Evolutionary conservation across 306 rosid genomes (phyloP).

Genomic region (Malus sylvestris): DNA sequence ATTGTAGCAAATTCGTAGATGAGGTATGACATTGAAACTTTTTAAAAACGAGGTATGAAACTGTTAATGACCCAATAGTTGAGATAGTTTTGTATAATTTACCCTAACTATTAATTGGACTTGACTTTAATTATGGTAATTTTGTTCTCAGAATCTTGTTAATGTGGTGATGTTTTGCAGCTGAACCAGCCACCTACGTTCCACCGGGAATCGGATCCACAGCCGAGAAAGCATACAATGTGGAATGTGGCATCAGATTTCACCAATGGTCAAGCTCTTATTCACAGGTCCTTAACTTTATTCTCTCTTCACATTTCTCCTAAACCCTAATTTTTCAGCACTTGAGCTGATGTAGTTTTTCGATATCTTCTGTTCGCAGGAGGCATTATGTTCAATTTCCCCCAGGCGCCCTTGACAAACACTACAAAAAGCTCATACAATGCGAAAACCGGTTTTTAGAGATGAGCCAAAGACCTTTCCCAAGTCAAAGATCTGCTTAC

Average conservation of each 20-base stretch:
- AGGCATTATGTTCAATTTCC: conserved; percentile 37
- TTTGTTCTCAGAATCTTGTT: neutral
- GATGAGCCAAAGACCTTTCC: conserved; percentile 33
- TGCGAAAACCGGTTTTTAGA: conserved; percentile 23
- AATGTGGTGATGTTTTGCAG: conserved; percentile 6
- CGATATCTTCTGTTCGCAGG: conserved; percentile 3
- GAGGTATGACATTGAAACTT: too few relatives aligned
- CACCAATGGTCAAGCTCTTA: conserved; percentile 27
- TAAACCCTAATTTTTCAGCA: neutral
- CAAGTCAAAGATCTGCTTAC: conserved; percentile 20
- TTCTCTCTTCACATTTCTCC: neutral
- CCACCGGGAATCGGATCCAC: conserved; percentile 16
- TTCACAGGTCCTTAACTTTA: neutral
- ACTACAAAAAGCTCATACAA: conserved; percentile 28
- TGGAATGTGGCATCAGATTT: conserved; percentile 26
- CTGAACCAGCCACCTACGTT: conserved; percentile 22
- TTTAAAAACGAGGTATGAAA: too few relatives aligned
- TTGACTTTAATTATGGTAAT: neutral
- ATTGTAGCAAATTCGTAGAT: too few relatives aligned
- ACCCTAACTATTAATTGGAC: neutral
- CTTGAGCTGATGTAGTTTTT: neutral
- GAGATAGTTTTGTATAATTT: too few relatives aligned
- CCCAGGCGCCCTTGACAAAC: conserved; percentile 36
- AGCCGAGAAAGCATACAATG: conserved; percentile 23
- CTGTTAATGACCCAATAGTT: too few relatives aligned